Base-by-base conservation (phyloP, 2,329 filamentous ascomycete species). In the Fusarium miscanthi region DNA sequence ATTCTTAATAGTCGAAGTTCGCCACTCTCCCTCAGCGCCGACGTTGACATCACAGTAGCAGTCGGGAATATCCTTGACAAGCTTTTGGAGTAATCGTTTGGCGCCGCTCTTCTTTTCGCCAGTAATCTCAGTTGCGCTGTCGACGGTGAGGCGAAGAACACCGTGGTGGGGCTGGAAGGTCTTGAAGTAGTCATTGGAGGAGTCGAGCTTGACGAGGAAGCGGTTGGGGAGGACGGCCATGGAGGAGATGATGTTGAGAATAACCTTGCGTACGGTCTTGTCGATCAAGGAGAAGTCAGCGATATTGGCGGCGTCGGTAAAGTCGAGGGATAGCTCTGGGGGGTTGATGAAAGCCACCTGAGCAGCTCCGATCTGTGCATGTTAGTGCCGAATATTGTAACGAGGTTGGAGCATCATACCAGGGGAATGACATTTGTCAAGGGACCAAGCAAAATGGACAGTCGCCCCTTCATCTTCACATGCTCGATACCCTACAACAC, bases 151-250 rank as follows among this genome's bases (percentile, higher is more conserved):
- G n/a, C 75, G 75, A 8, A 77, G 63, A 37, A 77, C 72, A 6
- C 75, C 75, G 25, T 68, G 63, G 43, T 77, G 75, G 5, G 70
- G 75, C 1, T 77, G 75, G 46, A 69, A 77, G 25, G 75, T 77
- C 56, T 77, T 77, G 72, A 77, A 77, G 49, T 77, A 77, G n/a
- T 77, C 75, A 56, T 77, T 77, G 54, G 70, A 65, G 27, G 66
- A 53, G 66, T 77, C 74, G 21, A 77, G 70, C 16, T 77, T 77
- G 59, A 77, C 61, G 31, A 74, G 72, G 56, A 77, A 77, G 60
- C 75, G 75, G 60, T 77, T 77, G 49, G 75, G 75, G 2, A 77
- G 70, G 41, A 77, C 75, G 7, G 75, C 75, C 69, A 77, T 77
- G 6, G 74, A 75, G 16, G 72, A 59, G 13, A 77, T 77, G n/a